phyloP scores from a whole-genome alignment of 805 yeast genomes.

The Grigorovia transvaalensis region DNA sequence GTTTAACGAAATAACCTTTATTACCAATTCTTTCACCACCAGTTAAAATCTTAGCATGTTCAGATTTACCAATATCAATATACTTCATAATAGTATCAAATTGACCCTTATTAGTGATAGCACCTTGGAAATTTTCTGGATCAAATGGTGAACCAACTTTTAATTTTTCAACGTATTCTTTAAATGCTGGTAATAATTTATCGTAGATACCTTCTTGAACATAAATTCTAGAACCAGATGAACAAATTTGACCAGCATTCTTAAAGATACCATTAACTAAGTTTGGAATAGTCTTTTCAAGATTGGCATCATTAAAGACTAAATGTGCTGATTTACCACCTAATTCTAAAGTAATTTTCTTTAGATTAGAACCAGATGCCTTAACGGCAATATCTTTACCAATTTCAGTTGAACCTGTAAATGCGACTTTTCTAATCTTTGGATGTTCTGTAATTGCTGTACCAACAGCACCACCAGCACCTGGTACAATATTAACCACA shows the following conservation, averaged over 20 bases:
- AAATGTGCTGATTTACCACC: conserved; percentile 80
- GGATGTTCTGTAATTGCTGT: conserved; percentile 59
- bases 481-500: conserved; percentile 64
- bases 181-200: conserved; percentile 46
- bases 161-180: conserved; percentile 45
- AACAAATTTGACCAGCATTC: conserved; percentile 77
- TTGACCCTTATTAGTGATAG: conserved; percentile 64
- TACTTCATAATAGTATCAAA: conserved; percentile 57
- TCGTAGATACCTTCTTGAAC: conserved; percentile 67
- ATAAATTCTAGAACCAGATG: conserved; percentile 73
- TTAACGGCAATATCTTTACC: conserved; percentile 63
- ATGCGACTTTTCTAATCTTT: conserved; percentile 62
- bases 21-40: conserved; percentile 60
- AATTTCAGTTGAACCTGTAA: conserved; percentile 71
- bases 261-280: conserved; percentile 60
- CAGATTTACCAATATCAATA: conserved; percentile 54
- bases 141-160: conserved; percentile 73
- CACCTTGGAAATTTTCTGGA: conserved; percentile 59
- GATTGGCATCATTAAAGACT: conserved; percentile 58
- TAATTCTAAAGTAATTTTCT: conserved; percentile 70
- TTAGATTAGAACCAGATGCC: conserved; percentile 62
- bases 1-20: conserved; percentile 63
- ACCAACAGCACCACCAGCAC: conserved; percentile 67
- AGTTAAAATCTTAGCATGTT: conserved; percentile 56
- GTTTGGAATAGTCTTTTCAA: conserved; percentile 40